Evolutionary conservation across 2,329 filamentous ascomycete genomes (phyloP).

Genomic region (Curvularia sp.): DNA sequence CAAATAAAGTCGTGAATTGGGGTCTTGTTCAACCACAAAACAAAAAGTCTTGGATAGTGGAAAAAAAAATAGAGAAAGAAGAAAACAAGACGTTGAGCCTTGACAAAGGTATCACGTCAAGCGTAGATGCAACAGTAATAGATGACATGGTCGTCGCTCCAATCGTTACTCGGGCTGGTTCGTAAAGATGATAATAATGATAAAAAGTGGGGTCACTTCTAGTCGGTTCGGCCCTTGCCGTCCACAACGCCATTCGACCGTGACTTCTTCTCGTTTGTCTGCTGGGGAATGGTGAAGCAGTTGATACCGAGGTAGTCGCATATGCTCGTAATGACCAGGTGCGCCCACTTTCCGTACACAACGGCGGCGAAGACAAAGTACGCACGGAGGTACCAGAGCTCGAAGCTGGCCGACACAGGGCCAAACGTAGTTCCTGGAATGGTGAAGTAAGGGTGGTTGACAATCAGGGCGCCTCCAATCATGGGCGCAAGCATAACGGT

Average conservation of each 20-base stretch:
- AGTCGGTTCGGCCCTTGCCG: slow-evolving; percentile 47
- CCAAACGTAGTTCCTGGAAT: slow-evolving; percentile 58
- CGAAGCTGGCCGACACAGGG: slow-evolving; percentile 68
- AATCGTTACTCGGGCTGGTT: neutral
- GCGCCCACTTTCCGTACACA: slow-evolving; percentile 94
- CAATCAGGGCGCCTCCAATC: slow-evolving; percentile 81
- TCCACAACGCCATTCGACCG: slow-evolving; percentile 41
- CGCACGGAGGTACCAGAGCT: slow-evolving; percentile 80
- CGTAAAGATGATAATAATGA: neutral
- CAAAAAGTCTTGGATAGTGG: neutral
- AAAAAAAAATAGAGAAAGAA: neutral
- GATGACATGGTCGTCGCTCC: slow-evolving; percentile 1
- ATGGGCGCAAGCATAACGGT: slow-evolving; percentile 89
- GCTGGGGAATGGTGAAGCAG: slow-evolving; percentile 78
- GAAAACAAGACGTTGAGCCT: neutral
- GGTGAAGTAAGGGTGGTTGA: slow-evolving; percentile 76
- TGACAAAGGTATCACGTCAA: neutral
- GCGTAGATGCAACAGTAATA: neutral
- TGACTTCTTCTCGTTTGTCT: slow-evolving; percentile 36
- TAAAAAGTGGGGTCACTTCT: neutral
- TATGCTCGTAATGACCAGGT: slow-evolving; percentile 87
- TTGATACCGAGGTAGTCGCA: slow-evolving; percentile 93
- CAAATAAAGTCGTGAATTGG: neutral
- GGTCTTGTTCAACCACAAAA: neutral
- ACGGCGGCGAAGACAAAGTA: slow-evolving; percentile 84